Evolutionary conservation across 495 filamentous ascomycete species (phyloP).

Genomic region (Aspergillus nidulans): DNA sequence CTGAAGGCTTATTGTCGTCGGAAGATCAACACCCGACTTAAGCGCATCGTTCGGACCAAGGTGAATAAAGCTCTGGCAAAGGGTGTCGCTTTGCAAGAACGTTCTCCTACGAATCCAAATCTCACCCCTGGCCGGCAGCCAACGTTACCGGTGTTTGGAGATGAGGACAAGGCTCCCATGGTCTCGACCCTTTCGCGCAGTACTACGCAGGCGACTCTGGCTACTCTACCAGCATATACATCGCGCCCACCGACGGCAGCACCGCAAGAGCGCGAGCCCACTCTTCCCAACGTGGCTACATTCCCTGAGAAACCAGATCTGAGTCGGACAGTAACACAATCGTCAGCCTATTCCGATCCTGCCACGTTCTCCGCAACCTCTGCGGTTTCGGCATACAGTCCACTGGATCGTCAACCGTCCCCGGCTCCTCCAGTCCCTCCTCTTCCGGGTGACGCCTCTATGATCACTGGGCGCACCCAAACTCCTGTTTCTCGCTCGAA

Average conservation of each 20-base stretch:
- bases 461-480: conserved; percentile 12
- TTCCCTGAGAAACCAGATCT: conserved; percentile 28
- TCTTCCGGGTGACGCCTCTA: conserved; percentile 17
- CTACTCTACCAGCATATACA: conserved; percentile 59
- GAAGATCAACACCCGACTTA: conserved; percentile 79
- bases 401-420: conserved; percentile 32
- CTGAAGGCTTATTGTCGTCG: conserved; percentile 80
- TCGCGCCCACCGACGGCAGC: conserved; percentile 48
- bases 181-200: conserved; percentile 60
- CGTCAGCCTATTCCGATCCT: conserved; percentile 34
- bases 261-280: conserved; percentile 24
- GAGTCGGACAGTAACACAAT: conserved; percentile 39
- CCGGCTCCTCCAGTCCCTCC: conserved; percentile 26
- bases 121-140: conserved; percentile 55
- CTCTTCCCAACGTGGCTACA: conserved; percentile 35
- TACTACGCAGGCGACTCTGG: conserved; percentile 62
- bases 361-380: conserved; percentile 56
- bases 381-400: conserved; percentile 55
- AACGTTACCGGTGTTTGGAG: conserved; percentile 60
- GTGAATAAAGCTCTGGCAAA: conserved; percentile 81
- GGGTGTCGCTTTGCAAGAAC: conserved; percentile 58
- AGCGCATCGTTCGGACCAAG: conserved; percentile 73
- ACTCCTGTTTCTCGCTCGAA: conserved; percentile 21
- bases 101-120: conserved; percentile 47
- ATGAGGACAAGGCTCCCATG: conserved; percentile 52